Base-by-base conservation (phyloP, 352 stramenopile species). In the Pythium phragmitis region DNA sequence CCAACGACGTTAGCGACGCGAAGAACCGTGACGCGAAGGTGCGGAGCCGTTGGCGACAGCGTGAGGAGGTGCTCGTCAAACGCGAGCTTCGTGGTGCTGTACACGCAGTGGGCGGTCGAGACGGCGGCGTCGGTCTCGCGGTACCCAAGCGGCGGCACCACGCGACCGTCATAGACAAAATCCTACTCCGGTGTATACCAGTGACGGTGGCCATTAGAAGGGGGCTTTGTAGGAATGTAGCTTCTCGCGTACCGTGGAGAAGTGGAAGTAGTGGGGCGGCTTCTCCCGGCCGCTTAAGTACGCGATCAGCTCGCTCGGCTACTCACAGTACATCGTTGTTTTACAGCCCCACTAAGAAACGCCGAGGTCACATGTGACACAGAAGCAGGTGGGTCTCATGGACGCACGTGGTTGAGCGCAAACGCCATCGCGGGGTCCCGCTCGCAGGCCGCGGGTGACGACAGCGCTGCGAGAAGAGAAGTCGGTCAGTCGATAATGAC, bases 1-100 rank as follows among this genome's bases (percentile, higher is more conserved):
- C 81, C 81, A 23, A 90, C 55, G 8, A 90, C 79, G 46, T 90
- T 90, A 14, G 81, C 79, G 50, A 90, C 82, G 33, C 81, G 81
- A 47, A 90, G 68, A 39, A 85, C 37, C 13, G 64, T 12, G 2
- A 56, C 52, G 4, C 56, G 23, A 7, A 82, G 36, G 11, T 55
- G 4, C 53, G 19, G 19, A 34, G 41, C 17, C 55, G 36, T 21
- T 21, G 21, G 21, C 21, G 14, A 13, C 37, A 43, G 46, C 19
- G 39, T 23, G 4, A 78, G 21, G 4, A 90, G 54, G 47, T 69
- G 76, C 6, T 70, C 16, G 49, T 88, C 81, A 49, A 90, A 88
- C 9, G 57, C 50, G 19, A 90, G 70, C 59, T 90, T 90, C 9
- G 66, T 67, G 0, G 67, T 28, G 13, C 77, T 76, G 52, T 90